A percentile compares a stretch with the other conserved stretches of the same genome.
Conservation (phyloP, 768 basidiomycete genomes). For the Hebeloma cylindrosporum region DNA sequence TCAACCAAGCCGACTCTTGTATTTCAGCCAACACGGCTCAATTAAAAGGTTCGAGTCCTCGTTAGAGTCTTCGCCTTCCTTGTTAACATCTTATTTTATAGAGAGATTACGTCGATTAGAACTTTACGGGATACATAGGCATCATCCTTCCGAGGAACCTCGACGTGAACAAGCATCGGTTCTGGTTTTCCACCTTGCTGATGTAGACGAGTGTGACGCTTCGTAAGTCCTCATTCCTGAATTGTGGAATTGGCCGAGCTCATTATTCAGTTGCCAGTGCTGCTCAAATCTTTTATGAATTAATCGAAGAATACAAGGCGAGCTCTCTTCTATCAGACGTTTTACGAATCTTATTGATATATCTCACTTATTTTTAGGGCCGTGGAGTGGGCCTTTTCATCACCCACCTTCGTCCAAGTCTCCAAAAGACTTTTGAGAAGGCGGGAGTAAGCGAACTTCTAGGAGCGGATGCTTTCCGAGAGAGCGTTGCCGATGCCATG, state of each 20-base stretch:
- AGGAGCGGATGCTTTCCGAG: constrained; percentile 46
- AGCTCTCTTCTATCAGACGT: constrained; percentile 7
- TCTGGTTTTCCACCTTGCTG: constrained; percentile 91
- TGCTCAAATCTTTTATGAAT: constrained; percentile 78
- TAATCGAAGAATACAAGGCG: constrained; percentile 78
- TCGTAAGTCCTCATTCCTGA: constrained; percentile 55
- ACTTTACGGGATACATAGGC: constrained; percentile 75
- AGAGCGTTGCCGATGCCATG: constrained; percentile 53
- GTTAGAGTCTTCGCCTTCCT: not conserved
- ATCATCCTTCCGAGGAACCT: constrained; percentile 89
- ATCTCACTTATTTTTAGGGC: constrained; percentile 31
- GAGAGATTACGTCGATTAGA: constrained; percentile 85
- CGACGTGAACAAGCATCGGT: constrained; percentile 70
- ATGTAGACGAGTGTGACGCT: constrained; percentile 89
- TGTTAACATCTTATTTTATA: constrained; percentile 22
- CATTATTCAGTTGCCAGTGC: constrained; percentile 47
- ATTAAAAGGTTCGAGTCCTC: constrained; percentile 65
- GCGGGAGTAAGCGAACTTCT: constrained; percentile 53
- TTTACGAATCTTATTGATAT: not conserved
- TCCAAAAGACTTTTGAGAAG: constrained; percentile 44
- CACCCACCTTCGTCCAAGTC: constrained; percentile 44
- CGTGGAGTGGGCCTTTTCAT: constrained; percentile 53
- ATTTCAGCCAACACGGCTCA: constrained; percentile 87
- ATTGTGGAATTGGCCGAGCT: constrained; percentile 4
- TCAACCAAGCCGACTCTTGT: not conserved